Conservation (phyloP, 345 rosid species). For the Corchorus capsularis region DNA sequence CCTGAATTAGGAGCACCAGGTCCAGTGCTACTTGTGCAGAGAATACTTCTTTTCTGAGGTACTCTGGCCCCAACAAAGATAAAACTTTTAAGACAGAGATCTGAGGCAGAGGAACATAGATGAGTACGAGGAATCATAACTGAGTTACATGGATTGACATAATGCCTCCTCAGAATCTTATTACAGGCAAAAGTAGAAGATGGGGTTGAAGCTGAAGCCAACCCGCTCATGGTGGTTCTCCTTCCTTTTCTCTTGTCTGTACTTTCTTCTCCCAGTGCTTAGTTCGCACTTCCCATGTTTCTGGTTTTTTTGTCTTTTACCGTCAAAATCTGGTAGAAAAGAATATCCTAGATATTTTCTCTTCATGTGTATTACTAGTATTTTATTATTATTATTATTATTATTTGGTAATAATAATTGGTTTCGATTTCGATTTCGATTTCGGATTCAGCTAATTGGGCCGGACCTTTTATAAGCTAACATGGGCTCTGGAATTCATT, state of each 20-base stretch:
- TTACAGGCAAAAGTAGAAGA: constrained; percentile 14
- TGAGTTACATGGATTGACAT: constrained; percentile 2
- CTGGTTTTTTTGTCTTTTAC: background rate
- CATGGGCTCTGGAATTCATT: no score
- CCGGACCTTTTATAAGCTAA: background rate
- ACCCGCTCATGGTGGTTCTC: constrained; percentile 21
- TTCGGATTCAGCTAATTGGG: background rate
- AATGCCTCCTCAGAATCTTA: constrained; percentile 17
- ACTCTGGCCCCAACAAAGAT: constrained; percentile 19
- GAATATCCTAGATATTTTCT: constrained; percentile 8
- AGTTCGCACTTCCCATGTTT: background rate
- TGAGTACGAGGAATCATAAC: constrained; percentile 21
- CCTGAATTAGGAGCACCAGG: constrained; percentile 42
- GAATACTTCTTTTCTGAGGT: constrained; percentile 27
- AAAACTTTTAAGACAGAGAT: constrained; percentile 30
- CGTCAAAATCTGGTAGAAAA: background rate
- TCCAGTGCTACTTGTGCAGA: constrained; percentile 35
- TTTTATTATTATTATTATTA: no score
- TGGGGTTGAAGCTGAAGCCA: constrained; percentile 14
- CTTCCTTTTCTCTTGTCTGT: background rate
- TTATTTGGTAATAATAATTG: background rate
- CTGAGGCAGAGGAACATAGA: constrained; percentile 23
- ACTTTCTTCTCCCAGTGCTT: background rate
- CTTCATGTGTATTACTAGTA: no score
- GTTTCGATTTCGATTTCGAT: background rate